Evolutionary conservation across 306 rosid species (phyloP), one percentile per base, ranked within the genome.

Genomic region (Cicer cuneatum): DNA sequence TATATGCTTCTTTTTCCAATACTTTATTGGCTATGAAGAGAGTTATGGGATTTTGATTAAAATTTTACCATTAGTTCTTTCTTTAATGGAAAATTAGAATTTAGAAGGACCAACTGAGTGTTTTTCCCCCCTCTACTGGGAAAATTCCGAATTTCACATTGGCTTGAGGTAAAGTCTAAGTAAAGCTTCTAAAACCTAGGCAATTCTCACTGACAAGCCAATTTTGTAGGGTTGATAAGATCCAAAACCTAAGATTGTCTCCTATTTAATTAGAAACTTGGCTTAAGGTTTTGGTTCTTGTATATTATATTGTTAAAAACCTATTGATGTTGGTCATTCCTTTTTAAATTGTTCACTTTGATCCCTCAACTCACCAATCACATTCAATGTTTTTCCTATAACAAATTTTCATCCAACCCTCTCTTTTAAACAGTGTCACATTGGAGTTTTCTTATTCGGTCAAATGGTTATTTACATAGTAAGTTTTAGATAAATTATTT

Each of bases 211-310:
- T 21, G 21, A 56, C 35, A 19, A 21, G 61, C 21, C n/a, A 2
- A n/a, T 56, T 10, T 56, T 56, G 1, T 56, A 56, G 21, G 14
- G 37, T 21, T 56, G 38, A 56, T 56, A 19, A 19, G 38, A 29
- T 56, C 61, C 14, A 56, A 56, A 19, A 5, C 14, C 14, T 10
- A 10, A 56, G 38, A 56, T 3, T 21, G 39, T 21, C 38, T 10
- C 62, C 14, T 29, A 65, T 52, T 21, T 65, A 57, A 54, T 57
- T 77, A 76, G 72, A 66, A 43, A 18, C 48, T 18, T 57, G 59
- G 7, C 61, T 45, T 35, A 7, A 29, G 14, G 39, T 58, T 77
- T 77, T 58, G 8, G 45, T 47, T 53, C 2, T 7, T 57, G 10
- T 66, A 56, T 21, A 56, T 10, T 19, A 5, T 56, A 45, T 3